phyloP scores from a whole-genome alignment of 2,329 filamentous ascomycete species.

The Trichoderma semiorbis region DNA sequence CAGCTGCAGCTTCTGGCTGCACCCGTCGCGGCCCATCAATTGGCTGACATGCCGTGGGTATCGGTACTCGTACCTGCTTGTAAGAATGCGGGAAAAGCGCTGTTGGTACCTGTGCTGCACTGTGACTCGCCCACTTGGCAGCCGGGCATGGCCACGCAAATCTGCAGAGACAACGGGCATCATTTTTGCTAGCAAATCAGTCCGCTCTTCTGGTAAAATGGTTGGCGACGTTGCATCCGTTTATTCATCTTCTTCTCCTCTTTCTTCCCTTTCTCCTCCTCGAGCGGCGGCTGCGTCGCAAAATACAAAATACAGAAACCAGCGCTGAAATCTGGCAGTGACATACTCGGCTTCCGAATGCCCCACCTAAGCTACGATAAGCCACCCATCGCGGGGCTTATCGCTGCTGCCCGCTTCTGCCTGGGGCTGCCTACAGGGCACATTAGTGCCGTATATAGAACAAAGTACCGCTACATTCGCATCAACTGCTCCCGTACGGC shows the following conservation, averaged over 20 bases:
- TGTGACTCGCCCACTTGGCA: neutral
- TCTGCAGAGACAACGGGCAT: neutral
- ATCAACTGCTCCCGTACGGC: neutral
- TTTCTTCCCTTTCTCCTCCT: neutral
- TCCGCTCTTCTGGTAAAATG: neutral
- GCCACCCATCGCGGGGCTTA: conserved; percentile 16
- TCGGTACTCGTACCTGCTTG: neutral
- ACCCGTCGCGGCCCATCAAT: neutral
- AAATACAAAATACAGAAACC: neutral
- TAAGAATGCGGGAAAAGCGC: neutral
- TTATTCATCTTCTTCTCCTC: neutral
- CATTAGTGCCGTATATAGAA: neutral
- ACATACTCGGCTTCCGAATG: neutral
- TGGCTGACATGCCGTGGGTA: neutral
- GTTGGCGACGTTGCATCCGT: neutral
- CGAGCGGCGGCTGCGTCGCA: neutral
- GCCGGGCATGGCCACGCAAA: neutral
- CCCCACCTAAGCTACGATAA: conserved; percentile 20
- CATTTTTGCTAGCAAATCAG: neutral
- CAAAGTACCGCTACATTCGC: neutral
- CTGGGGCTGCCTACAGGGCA: conserved; percentile 9
- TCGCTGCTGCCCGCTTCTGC: conserved; percentile 20
- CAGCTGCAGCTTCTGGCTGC: conserved; percentile 4
- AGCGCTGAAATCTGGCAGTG: neutral
- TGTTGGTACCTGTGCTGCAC: neutral